phyloP scores from a whole-genome alignment of 2,329 filamentous ascomycete species.

The Xylogone sp. region DNA sequence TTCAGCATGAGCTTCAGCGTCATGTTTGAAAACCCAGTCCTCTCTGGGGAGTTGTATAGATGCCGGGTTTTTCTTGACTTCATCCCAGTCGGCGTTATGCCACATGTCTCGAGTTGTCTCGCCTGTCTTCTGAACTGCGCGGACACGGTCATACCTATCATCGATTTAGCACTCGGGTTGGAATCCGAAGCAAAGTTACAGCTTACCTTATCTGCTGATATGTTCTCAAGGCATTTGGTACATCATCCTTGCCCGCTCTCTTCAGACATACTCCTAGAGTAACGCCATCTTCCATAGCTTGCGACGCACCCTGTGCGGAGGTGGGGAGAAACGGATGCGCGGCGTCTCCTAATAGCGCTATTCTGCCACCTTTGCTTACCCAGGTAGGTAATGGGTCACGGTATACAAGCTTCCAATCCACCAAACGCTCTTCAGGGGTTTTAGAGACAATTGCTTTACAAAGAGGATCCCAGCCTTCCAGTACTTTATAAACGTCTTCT shows the following conservation, averaged over 20 bases:
- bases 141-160: constrained; percentile 19
- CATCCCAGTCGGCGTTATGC: constrained; percentile 20
- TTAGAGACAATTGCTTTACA: constrained; percentile 15
- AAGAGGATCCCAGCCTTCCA: constrained; percentile 21
- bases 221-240: constrained; percentile 14
- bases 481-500: constrained; percentile 18
- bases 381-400: constrained; percentile 24
- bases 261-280: constrained; percentile 30
- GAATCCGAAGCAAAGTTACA: background rate
- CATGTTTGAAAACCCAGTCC: constrained; percentile 19
- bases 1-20: constrained; percentile 20
- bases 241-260: constrained; percentile 12
- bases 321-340: constrained; percentile 67
- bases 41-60: constrained; percentile 15
- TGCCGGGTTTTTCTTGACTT: constrained; percentile 18
- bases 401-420: constrained; percentile 29
- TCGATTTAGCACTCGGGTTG: background rate
- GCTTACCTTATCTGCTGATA: background rate
- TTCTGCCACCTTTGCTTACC: constrained; percentile 17
- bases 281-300: constrained; percentile 36
- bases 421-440: constrained; percentile 13
- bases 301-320: constrained; percentile 59
- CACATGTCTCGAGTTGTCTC: constrained; percentile 16
- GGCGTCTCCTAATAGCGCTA: constrained; percentile 57
- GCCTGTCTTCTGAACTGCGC: constrained; percentile 21